Percentiles rank a stretch among this genome's conserved stretches.
phyloP scores from a whole-genome alignment of 805 yeast species.

The Ascoidea rubescens region DNA sequence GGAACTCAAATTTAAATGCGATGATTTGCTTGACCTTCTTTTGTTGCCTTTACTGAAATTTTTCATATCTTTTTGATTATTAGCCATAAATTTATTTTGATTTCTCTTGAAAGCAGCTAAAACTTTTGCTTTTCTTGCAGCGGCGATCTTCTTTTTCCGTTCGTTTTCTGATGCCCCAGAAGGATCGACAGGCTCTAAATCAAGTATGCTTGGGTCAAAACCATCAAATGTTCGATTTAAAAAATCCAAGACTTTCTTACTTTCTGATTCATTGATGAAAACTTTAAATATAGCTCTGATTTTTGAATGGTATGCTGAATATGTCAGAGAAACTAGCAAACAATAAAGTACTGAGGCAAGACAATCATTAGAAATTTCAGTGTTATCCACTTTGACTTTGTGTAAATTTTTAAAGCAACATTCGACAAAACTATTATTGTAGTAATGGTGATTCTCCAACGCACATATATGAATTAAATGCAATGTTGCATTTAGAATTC shows the following conservation, averaged over 20 bases:
- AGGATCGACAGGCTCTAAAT: not conserved
- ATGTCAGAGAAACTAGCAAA: conserved; percentile 27
- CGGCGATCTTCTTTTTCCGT: not conserved
- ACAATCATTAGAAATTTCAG: conserved; percentile 26
- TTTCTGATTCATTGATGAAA: conserved; percentile 13
- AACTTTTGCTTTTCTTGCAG: not conserved
- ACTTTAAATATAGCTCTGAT: conserved; percentile 38
- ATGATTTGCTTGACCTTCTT: not conserved
- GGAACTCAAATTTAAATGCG: not conserved
- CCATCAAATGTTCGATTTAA: not conserved
- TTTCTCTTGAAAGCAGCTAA: not conserved
- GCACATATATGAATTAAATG: conserved; percentile 59
- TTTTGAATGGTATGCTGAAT: conserved; percentile 32
- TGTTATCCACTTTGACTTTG: conserved; percentile 20
- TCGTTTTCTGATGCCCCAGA: not conserved
- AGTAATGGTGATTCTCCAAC: conserved; percentile 24
- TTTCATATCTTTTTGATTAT: too few relatives aligned
- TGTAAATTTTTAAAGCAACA: conserved; percentile 2
- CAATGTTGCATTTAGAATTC: conserved; percentile 40
- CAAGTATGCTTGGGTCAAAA: not conserved
- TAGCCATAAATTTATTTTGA: not conserved
- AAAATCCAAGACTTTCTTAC: too few relatives aligned
- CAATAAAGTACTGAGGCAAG: conserved; percentile 25
- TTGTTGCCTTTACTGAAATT: conserved; percentile 2
- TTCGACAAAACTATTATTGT: conserved; percentile 18